These are phyloP conservation scores for Centella asiatica DNA, from an alignment of 129 eudicot genomes.

Conservation along the genomic window DNA sequence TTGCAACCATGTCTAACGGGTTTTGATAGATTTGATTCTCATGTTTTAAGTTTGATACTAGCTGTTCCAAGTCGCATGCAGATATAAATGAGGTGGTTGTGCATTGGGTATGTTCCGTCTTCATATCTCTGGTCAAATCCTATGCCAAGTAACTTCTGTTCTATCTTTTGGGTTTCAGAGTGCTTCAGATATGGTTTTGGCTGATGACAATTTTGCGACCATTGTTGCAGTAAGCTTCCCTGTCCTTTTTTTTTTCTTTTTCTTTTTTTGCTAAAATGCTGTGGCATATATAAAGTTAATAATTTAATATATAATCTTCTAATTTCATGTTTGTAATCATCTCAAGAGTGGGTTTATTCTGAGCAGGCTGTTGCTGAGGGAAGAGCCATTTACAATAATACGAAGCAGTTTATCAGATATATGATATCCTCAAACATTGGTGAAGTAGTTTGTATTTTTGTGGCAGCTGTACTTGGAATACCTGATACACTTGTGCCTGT, in stretches of 20 bases:
- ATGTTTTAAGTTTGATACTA: not conserved
- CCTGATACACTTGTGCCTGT: conserved; percentile 98
- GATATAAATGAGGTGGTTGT: no score
- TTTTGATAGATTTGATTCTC: not conserved
- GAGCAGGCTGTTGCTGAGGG: conserved; percentile 99
- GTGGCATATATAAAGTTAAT: no score
- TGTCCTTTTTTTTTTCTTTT: not conserved
- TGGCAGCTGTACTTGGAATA: conserved; percentile 98
- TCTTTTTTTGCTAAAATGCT: no score
- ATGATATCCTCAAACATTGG: conserved; percentile 99
- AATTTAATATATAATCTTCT: not conserved
- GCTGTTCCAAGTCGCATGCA: no score
- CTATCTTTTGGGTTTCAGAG: conserved; percentile 44
- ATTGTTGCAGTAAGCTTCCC: conserved; percentile 80
- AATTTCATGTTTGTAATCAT: not conserved
- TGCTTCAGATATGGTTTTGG: conserved; percentile 99
- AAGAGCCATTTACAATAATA: conserved; percentile 96
- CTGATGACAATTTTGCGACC: conserved; percentile 98
- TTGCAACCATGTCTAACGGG: not conserved
- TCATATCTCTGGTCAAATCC: not conserved
- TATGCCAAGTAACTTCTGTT: not conserved
- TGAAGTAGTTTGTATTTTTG: conserved; percentile 97
- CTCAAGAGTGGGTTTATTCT: conserved; percentile 2
- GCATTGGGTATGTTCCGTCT: no score
- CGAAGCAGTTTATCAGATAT: conserved; percentile 97